Conservation (phyloP, 257 asterid genomes). For the Voacanga thouarsii region DNA sequence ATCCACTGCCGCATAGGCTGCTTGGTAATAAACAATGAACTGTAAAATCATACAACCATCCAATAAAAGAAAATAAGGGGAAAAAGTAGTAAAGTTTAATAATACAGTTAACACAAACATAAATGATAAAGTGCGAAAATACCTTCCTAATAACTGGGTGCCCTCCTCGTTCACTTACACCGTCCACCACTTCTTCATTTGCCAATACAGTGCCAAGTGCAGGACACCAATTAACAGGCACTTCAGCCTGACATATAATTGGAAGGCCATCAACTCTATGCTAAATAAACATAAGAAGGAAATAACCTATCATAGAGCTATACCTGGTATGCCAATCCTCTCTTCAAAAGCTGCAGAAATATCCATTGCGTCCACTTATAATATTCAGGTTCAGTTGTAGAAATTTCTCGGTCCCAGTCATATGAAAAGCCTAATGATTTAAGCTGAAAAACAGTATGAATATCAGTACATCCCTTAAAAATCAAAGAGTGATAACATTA, state of each 20-base stretch:
- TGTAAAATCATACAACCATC: slow-evolving; percentile 91
- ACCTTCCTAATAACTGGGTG: slow-evolving; percentile 97
- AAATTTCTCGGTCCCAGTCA: slow-evolving; percentile 98
- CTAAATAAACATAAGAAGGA: slow-evolving; percentile 5
- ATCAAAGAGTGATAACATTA: not conserved
- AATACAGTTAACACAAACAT: slow-evolving; percentile 7
- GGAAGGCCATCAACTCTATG: slow-evolving; percentile 17
- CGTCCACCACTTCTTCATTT: slow-evolving; percentile 96
- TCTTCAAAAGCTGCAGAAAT: slow-evolving; percentile 90
- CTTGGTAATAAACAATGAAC: slow-evolving; percentile 95
- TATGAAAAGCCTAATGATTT: slow-evolving; percentile 91
- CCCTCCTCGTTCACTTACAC: slow-evolving; percentile 99
- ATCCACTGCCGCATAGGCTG: slow-evolving; percentile 99
- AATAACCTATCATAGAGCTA: slow-evolving; percentile 5
- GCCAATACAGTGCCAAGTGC: slow-evolving; percentile 99
- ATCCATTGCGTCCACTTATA: slow-evolving; percentile 99
- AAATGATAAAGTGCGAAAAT: slow-evolving; percentile 18
- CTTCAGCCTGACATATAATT: slow-evolving; percentile 71
- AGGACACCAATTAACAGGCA: slow-evolving; percentile 99
- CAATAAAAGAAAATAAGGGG: slow-evolving; percentile 44
- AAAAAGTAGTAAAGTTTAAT: slow-evolving; percentile 26
- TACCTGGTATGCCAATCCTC: slow-evolving; percentile 97
- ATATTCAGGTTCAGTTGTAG: slow-evolving; percentile 93
- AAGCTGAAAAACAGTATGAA: slow-evolving; percentile 53
- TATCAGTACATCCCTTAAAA: slow-evolving; percentile 25